Conservation (phyloP, 148 eudicot species). For the Oxyria digyna region DNA sequence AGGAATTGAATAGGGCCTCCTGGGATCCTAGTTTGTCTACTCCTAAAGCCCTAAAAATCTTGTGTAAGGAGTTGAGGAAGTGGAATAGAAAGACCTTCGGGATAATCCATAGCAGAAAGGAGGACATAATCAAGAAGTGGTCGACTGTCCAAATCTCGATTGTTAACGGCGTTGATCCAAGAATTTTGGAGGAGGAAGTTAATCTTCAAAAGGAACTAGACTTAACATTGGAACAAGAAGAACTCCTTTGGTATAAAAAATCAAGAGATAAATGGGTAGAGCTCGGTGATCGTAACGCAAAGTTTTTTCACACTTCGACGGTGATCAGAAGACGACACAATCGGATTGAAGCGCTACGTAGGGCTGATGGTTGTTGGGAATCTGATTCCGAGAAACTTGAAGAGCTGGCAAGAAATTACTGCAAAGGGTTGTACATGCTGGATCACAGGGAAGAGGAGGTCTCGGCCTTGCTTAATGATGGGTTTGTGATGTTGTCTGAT, state of each 20-base stretch:
- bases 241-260: neutral
- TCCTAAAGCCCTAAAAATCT: no score
- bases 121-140: neutral
- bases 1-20: no score
- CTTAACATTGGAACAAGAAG: neutral
- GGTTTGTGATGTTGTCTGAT: no score
- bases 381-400: no score
- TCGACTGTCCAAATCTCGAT: neutral
- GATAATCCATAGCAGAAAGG: neutral
- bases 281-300: neutral
- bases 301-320: neutral
- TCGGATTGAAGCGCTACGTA: neutral
- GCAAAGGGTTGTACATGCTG: no score
- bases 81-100: neutral
- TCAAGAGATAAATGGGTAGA: neutral
- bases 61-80: neutral
- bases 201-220: neutral
- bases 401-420: no score
- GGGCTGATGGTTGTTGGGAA: neutral
- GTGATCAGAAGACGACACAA: neutral
- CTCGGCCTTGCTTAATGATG: no score
- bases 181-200: no score
- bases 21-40: no score
- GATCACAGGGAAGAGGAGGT: no score
- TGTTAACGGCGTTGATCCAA: no score